Evolutionary conservation across 2,329 filamentous ascomycete species (phyloP).

Genomic region (Colletotrichum sp.): DNA sequence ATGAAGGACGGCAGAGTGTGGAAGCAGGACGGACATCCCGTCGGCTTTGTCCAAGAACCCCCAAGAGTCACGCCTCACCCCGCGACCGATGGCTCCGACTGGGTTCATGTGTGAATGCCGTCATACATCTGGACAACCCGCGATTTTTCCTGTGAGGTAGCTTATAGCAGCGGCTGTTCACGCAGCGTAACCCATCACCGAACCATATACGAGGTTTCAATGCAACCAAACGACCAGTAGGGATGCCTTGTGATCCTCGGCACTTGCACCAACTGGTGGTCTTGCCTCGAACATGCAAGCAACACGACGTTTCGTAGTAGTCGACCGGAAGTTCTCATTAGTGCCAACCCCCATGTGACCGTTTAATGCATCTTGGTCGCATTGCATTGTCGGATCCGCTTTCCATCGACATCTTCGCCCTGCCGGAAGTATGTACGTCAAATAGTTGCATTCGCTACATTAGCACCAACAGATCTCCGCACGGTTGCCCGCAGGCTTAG

Average conservation of each 20-base stretch:
- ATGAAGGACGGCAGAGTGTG: slow-evolving; percentile 62
- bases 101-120: slow-evolving; percentile 15
- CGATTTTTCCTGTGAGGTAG: neutral
- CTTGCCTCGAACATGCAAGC: neutral
- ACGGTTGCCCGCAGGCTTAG: neutral
- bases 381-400: neutral
- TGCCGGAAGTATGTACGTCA: neutral
- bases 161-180: neutral
- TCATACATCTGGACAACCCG: neutral
- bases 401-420: neutral
- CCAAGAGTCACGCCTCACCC: neutral
- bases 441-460: neutral
- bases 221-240: neutral
- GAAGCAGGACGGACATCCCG: slow-evolving; percentile 38
- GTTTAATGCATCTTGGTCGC: neutral
- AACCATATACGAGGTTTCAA: neutral
- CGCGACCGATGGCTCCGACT: slow-evolving; percentile 10
- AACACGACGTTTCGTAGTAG: neutral
- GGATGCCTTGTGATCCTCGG: neutral
- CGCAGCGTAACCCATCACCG: neutral
- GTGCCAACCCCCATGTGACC: too few relatives aligned
- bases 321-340: neutral
- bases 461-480: neutral
- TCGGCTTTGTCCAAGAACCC: slow-evolving; percentile 2
- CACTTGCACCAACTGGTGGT: neutral